Base-by-base conservation (phyloP, 805 yeast species). In the Scheffersomyces lignosus region DNA sequence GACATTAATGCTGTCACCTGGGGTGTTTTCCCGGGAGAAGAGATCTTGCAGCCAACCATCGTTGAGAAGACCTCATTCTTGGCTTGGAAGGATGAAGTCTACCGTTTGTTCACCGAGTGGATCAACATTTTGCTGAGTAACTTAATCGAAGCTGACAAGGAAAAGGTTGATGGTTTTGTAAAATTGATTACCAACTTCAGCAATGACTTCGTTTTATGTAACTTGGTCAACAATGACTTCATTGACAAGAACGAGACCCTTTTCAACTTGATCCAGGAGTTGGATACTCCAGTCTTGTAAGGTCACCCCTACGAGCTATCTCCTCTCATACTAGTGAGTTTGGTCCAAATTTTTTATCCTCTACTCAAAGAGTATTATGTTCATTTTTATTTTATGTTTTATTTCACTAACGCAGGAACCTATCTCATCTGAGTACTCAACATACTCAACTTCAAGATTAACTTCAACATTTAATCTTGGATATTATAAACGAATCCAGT, bases 71-170 rank as follows among this genome's bases (percentile, higher is more conserved):
- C 82, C 26, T 87, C 96, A 2, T 91, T 91, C 63, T 68, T 90
- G 51, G 98, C 98, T 10, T 91, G 98, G 98, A 90, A 88, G 60
- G 96, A 91, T 59, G 98, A 91, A 62, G 91, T 91, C 27, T 91
- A 75, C 72, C 73, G 88, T 45, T 81, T 91, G 43, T 73, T 89
- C 36, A 70, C 75, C 34, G 96, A 87, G 58, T 91, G 98, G 98
- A 71, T 69, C 48, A 63, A 69, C 29, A 74, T 77, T 33, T 75
- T 74, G 50, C 55, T 62, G 43, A 58, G 66, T 39, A 61, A 62
- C 36, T 47, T 62, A 13, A 56, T 61, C 30, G 51, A 56, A 33
- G 54, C 51, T 8, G 57, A 52, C 20, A 51, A 58, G 34, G 63
- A 58, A 6, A 56, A 59, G 27, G 46, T 57, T 15, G 60, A 54